phyloP scores from a whole-genome alignment of 139 green algal genomes.

The Protoeuglena noctilucae region DNA sequence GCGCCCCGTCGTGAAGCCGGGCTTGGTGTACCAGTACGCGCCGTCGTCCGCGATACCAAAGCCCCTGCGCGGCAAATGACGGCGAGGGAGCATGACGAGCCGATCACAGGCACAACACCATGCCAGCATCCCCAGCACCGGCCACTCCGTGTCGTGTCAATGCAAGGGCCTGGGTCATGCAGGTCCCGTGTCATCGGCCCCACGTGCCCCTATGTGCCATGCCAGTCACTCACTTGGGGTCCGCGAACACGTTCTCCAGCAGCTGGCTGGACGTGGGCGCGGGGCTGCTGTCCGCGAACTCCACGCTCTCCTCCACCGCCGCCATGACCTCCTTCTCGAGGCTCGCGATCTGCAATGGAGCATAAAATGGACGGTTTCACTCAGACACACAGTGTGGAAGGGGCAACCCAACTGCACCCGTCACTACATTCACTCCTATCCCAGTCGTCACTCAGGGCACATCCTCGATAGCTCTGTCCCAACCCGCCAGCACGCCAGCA shows the following conservation, averaged over 20 bases:
- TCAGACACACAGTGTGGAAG: too few species aligned
- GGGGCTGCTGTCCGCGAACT: slow-evolving; percentile 81
- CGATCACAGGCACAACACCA: too few species aligned
- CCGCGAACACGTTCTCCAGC: slow-evolving; percentile 94
- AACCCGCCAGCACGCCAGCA: too few species aligned
- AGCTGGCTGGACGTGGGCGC: slow-evolving; percentile 82
- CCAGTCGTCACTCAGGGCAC: neutral
- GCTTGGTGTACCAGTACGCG: slow-evolving; percentile 49
- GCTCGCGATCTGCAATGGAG: slow-evolving; percentile 38
- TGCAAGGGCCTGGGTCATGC: too few species aligned
- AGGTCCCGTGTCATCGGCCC: too few species aligned
- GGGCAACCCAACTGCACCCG: neutral
- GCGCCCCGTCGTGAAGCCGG: slow-evolving; percentile 60
- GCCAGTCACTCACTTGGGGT: too few species aligned
- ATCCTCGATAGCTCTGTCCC: slow-evolving; percentile 11
- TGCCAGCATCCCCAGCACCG: too few species aligned
- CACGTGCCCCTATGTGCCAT: too few species aligned
- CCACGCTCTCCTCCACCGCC: slow-evolving; percentile 70
- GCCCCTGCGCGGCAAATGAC: too few species aligned
- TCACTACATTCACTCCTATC: neutral
- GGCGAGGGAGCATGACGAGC: too few species aligned
- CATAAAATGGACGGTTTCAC: too few species aligned
- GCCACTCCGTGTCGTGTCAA: too few species aligned
- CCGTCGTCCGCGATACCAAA: slow-evolving; percentile 69
- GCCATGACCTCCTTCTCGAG: slow-evolving; percentile 42